phyloP scores from a whole-genome alignment of 2,329 filamentous ascomycete genomes.

The Teratosphaeriaceae sp. region DNA sequence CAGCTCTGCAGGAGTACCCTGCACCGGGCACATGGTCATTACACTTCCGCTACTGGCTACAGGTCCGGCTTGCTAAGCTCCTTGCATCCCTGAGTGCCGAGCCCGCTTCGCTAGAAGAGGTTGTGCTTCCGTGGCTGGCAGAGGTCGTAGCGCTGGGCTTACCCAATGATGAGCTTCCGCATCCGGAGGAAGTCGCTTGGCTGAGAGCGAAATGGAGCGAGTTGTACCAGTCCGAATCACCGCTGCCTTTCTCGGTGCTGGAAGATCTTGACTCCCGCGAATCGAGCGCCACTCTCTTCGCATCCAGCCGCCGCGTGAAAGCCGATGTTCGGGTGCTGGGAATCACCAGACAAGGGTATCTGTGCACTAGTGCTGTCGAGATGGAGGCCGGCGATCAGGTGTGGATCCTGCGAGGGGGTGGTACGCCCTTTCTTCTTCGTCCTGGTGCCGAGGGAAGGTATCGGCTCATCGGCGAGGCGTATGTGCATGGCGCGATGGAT shows the following conservation, averaged over 20 bases:
- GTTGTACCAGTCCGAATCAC: neutral
- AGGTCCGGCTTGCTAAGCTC: neutral
- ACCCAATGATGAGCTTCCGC: no score
- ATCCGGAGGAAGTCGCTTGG: no score
- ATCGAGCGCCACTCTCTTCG: neutral
- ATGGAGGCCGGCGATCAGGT: neutral
- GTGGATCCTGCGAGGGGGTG: neutral
- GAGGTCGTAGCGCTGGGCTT: no score
- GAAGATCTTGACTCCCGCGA: no score
- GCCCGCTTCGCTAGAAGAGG: no score
- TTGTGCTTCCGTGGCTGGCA: no score
- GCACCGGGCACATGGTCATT: neutral
- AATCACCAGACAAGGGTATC: neutral
- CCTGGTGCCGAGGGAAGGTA: neutral
- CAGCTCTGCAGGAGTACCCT: neutral
- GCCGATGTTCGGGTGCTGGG: neutral
- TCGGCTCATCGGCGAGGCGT: neutral
- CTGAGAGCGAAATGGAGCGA: neutral
- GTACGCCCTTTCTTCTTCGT: neutral
- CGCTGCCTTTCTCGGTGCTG: no score
- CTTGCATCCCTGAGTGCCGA: no score
- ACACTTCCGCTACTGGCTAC: neutral
- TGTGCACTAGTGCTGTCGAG: neutral
- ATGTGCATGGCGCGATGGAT: neutral
- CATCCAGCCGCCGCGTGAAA: neutral